These are phyloP conservation scores for Thelonectria rubi DNA, from an alignment of 2,329 filamentous ascomycete species.

Conservation along the genomic window DNA sequence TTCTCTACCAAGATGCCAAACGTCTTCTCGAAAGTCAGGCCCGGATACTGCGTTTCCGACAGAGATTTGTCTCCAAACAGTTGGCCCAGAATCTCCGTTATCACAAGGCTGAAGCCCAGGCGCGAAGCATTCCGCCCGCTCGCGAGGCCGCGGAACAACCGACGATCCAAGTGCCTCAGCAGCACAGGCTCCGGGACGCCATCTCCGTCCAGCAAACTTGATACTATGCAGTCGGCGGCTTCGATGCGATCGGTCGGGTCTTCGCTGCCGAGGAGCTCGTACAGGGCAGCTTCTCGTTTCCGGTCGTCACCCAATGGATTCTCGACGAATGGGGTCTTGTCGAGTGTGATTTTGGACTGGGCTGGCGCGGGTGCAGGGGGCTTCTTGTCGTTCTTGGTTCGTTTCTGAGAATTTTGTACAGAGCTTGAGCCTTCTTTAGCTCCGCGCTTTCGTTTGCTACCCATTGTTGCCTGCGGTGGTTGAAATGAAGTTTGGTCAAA, in stretches of 20 bases:
- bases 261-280: conserved; percentile 69
- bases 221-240: conserved; percentile 67
- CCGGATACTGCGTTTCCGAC: conserved; percentile 58
- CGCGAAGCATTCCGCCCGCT: conserved; percentile 90
- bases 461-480: conserved; percentile 39
- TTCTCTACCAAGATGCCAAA: conserved; percentile 64
- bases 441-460: conserved; percentile 49
- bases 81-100: conserved; percentile 82
- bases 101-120: conserved; percentile 86
- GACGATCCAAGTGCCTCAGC: conserved; percentile 67
- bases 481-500: conserved; percentile 17
- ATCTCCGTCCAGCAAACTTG: conserved; percentile 61
- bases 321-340: conserved; percentile 59
- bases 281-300: conserved; percentile 66
- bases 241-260: conserved; percentile 64
- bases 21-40: conserved; percentile 64
- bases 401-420: conserved; percentile 43
- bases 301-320: conserved; percentile 62
- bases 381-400: conserved; percentile 44
- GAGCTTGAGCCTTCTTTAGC: conserved; percentile 45
- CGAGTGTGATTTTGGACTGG: conserved; percentile 42
- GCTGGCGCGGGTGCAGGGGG: conserved; percentile 31
- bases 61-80: conserved; percentile 66
- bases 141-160: conserved; percentile 86
- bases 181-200: conserved; percentile 63